phyloP scores from a whole-genome alignment of 2,329 filamentous ascomycete genomes.

The Microsporum audouinii region DNA sequence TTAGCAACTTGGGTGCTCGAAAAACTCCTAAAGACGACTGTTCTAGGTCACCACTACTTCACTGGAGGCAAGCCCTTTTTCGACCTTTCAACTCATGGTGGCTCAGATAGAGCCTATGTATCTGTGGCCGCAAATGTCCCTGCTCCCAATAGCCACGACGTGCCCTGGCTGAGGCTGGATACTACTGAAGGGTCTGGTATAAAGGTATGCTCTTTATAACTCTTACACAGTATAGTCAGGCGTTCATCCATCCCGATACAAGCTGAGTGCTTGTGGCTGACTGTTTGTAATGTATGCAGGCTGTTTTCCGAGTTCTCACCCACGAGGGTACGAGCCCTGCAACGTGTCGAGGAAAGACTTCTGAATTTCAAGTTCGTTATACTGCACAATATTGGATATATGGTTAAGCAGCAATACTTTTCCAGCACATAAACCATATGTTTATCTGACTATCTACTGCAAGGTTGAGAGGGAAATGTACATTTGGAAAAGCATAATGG shows the following conservation, averaged over 20 bases:
- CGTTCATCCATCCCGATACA: not conserved
- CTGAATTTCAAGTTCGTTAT: constrained; percentile 28
- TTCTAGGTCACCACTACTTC: constrained; percentile 28
- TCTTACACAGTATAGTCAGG: not conserved
- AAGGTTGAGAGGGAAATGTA: too few species aligned
- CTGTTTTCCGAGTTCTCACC: constrained; percentile 33
- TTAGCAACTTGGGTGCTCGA: constrained; percentile 15
- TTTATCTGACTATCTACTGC: too few species aligned
- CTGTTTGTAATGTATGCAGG: constrained; percentile 19
- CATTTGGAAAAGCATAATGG: too few species aligned
- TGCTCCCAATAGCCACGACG: constrained; percentile 20
- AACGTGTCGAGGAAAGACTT: constrained; percentile 24
- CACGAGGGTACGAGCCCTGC: constrained; percentile 26
- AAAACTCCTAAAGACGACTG: constrained; percentile 18
- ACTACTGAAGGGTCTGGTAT: constrained; percentile 21
- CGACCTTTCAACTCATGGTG: constrained; percentile 21
- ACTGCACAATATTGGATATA: constrained; percentile 37
- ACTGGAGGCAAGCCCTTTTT: constrained; percentile 22
- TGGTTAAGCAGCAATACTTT: constrained; percentile 17
- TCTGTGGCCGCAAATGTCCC: constrained; percentile 21
- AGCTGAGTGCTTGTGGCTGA: not conserved
- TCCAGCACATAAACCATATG: not conserved
- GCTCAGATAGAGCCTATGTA: constrained; percentile 19
- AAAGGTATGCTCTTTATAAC: constrained; percentile 18
- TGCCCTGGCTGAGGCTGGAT: constrained; percentile 27